Conservation (phyloP, 768 basidiomycete genomes). For the Mycena metata region DNA sequence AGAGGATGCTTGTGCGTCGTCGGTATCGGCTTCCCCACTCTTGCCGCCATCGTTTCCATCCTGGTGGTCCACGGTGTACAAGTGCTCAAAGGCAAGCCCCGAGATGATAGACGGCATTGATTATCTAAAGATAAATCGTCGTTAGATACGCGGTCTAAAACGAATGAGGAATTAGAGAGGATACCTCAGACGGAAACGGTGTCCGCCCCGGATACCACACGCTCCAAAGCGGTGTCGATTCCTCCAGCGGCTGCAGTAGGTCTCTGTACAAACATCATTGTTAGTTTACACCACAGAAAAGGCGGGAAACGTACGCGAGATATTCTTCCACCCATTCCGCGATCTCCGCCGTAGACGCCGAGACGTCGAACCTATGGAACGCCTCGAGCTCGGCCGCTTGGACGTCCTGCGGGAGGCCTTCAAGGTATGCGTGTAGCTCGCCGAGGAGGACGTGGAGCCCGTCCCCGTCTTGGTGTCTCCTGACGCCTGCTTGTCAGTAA, state of each 20-base stretch:
- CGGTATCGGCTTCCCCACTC: no score
- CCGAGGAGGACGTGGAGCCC: slow-evolving; percentile 53
- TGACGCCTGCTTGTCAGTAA: no score
- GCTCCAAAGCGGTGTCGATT: slow-evolving; percentile 67
- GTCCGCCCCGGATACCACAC: slow-evolving; percentile 79
- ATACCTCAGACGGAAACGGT: slow-evolving; percentile 78
- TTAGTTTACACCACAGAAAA: background rate
- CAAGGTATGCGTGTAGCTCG: slow-evolving; percentile 55
- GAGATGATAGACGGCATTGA: slow-evolving; percentile 76
- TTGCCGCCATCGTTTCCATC: slow-evolving; percentile 34
- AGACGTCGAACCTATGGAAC: background rate
- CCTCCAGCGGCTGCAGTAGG: slow-evolving; percentile 62
- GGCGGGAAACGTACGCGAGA: slow-evolving; percentile 57
- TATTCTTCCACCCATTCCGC: slow-evolving; percentile 66
- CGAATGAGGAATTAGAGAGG: slow-evolving; percentile 22
- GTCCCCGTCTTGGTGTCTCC: background rate
- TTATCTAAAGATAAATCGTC: slow-evolving; percentile 54
- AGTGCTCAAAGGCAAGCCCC: slow-evolving; percentile 70
- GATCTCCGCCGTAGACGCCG: slow-evolving; percentile 46
- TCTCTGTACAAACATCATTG: slow-evolving; percentile 51
- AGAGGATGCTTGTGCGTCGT: slow-evolving; percentile 72
- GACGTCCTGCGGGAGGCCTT: slow-evolving; percentile 47
- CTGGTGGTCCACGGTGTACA: slow-evolving; percentile 60
- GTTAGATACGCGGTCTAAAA: background rate
- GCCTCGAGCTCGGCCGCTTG: slow-evolving; percentile 50